Evolutionary conservation across 257 asterid genomes (phyloP).

Genomic region (Agastache rugosa): DNA sequence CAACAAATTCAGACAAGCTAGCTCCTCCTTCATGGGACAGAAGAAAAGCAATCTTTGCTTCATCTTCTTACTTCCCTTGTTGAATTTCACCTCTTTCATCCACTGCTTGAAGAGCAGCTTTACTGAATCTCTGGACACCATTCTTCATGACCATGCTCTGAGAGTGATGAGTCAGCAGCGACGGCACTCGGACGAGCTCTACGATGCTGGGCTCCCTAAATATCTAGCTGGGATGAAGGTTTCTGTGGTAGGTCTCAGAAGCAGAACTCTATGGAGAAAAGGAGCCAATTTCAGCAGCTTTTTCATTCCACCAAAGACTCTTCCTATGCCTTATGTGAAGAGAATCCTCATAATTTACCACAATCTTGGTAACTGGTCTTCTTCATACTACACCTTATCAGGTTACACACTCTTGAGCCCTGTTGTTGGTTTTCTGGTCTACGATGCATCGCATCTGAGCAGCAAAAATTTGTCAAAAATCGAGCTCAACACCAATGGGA

Average conservation of each 20-base stretch:
- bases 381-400: slow-evolving; percentile 58
- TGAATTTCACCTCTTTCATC: slow-evolving; percentile 38
- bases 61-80: slow-evolving; percentile 38
- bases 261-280: slow-evolving; percentile 64
- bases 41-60: slow-evolving; percentile 34
- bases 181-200: slow-evolving; percentile 60
- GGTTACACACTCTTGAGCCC: slow-evolving; percentile 67
- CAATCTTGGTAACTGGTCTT: slow-evolving; percentile 70
- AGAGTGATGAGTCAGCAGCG: slow-evolving; percentile 49
- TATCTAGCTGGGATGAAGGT: slow-evolving; percentile 71
- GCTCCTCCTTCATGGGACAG: slow-evolving; percentile 34
- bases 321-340: slow-evolving; percentile 66
- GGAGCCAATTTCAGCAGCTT: slow-evolving; percentile 74
- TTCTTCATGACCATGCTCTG: slow-evolving; percentile 67
- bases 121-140: slow-evolving; percentile 54
- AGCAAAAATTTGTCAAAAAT: slow-evolving; percentile 44
- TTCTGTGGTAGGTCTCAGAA: slow-evolving; percentile 62
- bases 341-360: slow-evolving; percentile 74
- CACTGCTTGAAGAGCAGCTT: slow-evolving; percentile 41
- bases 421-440: slow-evolving; percentile 68
- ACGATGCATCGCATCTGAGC: slow-evolving; percentile 57
- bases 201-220: slow-evolving; percentile 64
- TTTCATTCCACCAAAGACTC: slow-evolving; percentile 62
- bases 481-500: slow-evolving; percentile 60
- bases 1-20: slow-evolving; percentile 22